Evolutionary conservation across 148 eudicot species (phyloP), one percentile per base, ranked within the genome.

Genomic region (Camellia japonica): DNA sequence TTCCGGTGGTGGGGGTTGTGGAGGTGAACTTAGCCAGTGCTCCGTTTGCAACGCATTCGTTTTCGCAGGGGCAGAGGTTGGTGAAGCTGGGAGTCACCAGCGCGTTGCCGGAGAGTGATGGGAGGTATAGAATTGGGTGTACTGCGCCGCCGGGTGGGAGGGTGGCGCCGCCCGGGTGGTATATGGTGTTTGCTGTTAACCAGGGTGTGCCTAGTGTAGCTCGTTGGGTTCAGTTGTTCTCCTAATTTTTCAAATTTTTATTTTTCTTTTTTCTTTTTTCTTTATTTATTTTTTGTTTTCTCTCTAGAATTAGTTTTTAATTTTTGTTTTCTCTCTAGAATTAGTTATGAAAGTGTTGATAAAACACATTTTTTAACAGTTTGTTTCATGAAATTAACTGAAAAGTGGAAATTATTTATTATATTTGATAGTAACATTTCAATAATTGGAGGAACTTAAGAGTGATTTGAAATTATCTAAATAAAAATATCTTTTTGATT

Each of bases 31-130:
- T 93, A 7, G 98, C 83, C 20, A 95, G 83, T 73, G 97, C 98
- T 3, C 98, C 98, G 0, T 93, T 95, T 79, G 89, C 94, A 0
- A 95, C 98, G 0, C 97, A 95, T 75, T 95, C 98, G 3, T 95
- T 90, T 43, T 93, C 98, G 2, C 98, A 95, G 63, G 98, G 98
- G 58, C 97, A 93, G 83, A 81, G 98, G 83, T 67, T 95, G 75
- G 92, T 95, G 77, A 95, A 93, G 77, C 77, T 95, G 74, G 58
- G 30, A 0, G 87, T 83, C 20, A 81, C 77, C n/a, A 84, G 87
- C 2, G 85, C 92, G 0, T 15, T 83, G 42, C 87, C 89, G 18
- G 83, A 47, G 4, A 80, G 67, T 1, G 82, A 51, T 0, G 86
- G 90, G 3, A 30, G 82, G 46, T 95, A 90, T 41, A 86, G 52